A percentile compares a stretch with the other conserved stretches of the same genome.
Conservation (phyloP, 2,329 filamentous ascomycete genomes). For the Epichloe aotearoae region DNA sequence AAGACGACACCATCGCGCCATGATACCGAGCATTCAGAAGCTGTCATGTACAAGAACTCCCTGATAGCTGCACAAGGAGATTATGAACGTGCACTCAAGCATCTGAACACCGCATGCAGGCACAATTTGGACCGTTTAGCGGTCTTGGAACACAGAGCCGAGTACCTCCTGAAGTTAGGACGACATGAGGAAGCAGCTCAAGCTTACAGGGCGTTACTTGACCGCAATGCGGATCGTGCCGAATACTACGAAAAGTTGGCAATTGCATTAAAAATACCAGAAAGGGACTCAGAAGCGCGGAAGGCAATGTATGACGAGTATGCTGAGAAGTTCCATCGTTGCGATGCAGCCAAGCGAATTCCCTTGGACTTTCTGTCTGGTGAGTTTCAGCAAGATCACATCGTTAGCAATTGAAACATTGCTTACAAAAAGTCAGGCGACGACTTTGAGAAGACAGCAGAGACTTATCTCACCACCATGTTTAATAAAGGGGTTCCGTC, state of each 20-base stretch:
- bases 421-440: conserved; percentile 41
- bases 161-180: conserved; percentile 68
- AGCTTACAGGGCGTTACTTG: conserved; percentile 68
- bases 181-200: conserved; percentile 67
- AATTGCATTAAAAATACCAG: conserved; percentile 47
- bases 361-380: conserved; percentile 80
- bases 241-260: conserved; percentile 74
- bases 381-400: conserved; percentile 18
- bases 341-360: conserved; percentile 73
- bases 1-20: conserved; percentile 63
- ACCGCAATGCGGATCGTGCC: conserved; percentile 78
- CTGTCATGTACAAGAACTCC: conserved; percentile 85
- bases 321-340: conserved; percentile 65
- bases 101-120: conserved; percentile 67
- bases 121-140: conserved; percentile 71
- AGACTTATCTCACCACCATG: conserved; percentile 70
- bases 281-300: conserved; percentile 46
- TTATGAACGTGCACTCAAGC: conserved; percentile 67
- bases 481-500: conserved; percentile 88
- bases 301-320: conserved; percentile 67
- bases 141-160: conserved; percentile 72
- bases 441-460: conserved; percentile 64
- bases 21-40: conserved; percentile 89
- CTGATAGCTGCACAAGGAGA: conserved; percentile 88
- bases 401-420: neutral